Evolutionary conservation across 805 yeast species (phyloP).

Genomic region (Brettanomyces nanus): DNA sequence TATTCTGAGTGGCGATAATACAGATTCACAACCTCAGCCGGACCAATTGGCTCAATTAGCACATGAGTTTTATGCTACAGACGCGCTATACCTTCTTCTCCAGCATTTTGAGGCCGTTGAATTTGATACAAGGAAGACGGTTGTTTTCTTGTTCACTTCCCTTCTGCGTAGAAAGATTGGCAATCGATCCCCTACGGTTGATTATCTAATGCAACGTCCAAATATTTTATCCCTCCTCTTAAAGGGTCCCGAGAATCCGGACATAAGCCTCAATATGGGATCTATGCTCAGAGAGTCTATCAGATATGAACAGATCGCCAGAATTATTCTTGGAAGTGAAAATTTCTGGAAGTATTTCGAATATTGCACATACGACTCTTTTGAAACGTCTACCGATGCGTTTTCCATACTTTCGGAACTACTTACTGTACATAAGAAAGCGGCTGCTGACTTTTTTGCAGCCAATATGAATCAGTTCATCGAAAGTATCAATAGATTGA

Average conservation of each 20-base stretch:
- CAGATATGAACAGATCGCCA: slow-evolving; percentile 63
- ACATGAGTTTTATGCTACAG: slow-evolving; percentile 68
- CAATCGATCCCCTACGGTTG: slow-evolving; percentile 76
- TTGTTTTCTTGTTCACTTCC: slow-evolving; percentile 61
- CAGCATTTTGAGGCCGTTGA: slow-evolving; percentile 59
- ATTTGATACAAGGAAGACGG: slow-evolving; percentile 86
- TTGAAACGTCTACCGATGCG: slow-evolving; percentile 87
- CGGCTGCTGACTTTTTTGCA: slow-evolving; percentile 64
- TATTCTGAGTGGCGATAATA: slow-evolving; percentile 41
- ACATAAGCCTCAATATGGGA: slow-evolving; percentile 67
- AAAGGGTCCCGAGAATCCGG: slow-evolving; percentile 66
- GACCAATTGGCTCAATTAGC: slow-evolving; percentile 72
- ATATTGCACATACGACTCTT: slow-evolving; percentile 65
- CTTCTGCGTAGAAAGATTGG: slow-evolving; percentile 74
- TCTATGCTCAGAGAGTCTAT: slow-evolving; percentile 78
- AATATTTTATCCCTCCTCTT: slow-evolving; percentile 55
- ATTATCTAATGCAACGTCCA: slow-evolving; percentile 63
- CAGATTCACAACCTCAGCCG: slow-evolving; percentile 35
- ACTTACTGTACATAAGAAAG: slow-evolving; percentile 58
- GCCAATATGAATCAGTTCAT: slow-evolving; percentile 53
- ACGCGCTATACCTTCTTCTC: slow-evolving; percentile 56
- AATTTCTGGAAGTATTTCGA: slow-evolving; percentile 77
- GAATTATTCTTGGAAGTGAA: slow-evolving; percentile 49
- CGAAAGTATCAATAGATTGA: slow-evolving; percentile 53
- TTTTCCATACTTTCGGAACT: slow-evolving; percentile 69